Conservation (phyloP, 768 basidiomycete species). For the Sporobolomyces roseus region DNA sequence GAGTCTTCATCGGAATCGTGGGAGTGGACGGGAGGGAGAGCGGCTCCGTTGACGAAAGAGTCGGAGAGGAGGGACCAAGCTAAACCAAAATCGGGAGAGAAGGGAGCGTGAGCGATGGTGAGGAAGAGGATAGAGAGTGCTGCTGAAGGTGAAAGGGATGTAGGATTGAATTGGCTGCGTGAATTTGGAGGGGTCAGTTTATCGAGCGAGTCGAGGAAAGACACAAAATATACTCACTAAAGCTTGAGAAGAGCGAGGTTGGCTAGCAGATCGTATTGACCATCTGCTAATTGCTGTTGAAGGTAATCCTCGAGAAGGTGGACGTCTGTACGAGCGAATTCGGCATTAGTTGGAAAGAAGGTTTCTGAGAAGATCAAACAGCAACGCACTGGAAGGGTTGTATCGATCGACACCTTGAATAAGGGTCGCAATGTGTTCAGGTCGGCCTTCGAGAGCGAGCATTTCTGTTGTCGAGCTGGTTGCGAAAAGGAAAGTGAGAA, state of each 20-base stretch:
- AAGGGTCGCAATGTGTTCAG: conserved; percentile 34
- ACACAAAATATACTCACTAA: conserved; percentile 52
- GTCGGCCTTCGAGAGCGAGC: conserved; percentile 23
- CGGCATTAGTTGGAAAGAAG: neutral
- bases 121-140: conserved; percentile 74
- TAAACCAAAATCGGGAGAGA: conserved; percentile 89
- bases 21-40: conserved; percentile 34
- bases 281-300: conserved; percentile 80
- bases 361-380: neutral
- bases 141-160: conserved; percentile 21
- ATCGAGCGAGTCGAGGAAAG: neutral
- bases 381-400: conserved; percentile 67
- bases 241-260: conserved; percentile 92
- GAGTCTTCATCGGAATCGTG: conserved; percentile 10
- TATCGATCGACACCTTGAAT: conserved; percentile 65
- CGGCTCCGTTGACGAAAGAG: conserved; percentile 48
- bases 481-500: neutral
- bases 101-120: conserved; percentile 69
- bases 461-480: neutral
- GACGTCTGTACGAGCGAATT: conserved; percentile 54
- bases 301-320: conserved; percentile 93
- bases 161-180: conserved; percentile 38
- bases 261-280: conserved; percentile 89
- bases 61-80: conserved; percentile 89
- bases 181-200: neutral